Percentiles rank a stretch among this genome's conserved stretches.
Conservation (phyloP, 2,329 filamentous ascomycete genomes). For the Didymella segeticola region DNA sequence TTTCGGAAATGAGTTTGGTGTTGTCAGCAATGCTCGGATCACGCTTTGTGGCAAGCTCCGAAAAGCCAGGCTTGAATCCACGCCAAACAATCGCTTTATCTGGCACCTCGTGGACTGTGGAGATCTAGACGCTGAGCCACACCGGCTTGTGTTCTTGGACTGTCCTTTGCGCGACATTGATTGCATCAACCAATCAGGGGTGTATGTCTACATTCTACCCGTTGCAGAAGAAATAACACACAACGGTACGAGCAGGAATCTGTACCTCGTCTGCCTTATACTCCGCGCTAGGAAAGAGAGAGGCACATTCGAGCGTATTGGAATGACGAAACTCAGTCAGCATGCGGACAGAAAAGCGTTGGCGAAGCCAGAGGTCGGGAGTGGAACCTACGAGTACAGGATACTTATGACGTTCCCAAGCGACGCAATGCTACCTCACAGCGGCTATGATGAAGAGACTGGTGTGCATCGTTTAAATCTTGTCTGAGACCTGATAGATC, state of each 20-base stretch:
- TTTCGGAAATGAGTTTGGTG: not conserved
- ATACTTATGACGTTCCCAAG: not conserved
- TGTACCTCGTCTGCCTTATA: not conserved
- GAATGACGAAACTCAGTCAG: not conserved
- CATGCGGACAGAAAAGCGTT: not conserved
- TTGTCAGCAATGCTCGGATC: not conserved
- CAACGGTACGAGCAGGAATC: not conserved
- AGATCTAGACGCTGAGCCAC: constrained; percentile 2
- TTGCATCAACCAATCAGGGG: constrained; percentile 8
- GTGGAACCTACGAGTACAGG: not conserved
- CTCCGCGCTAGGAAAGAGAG: not conserved
- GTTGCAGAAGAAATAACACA: not conserved
- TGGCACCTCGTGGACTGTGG: constrained; percentile 5
- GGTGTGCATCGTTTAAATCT: not conserved
- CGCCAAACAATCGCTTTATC: not conserved
- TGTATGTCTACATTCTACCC: constrained; percentile 7
- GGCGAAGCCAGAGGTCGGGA: not conserved
- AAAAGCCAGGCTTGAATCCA: not conserved
- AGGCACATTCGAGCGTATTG: not conserved
- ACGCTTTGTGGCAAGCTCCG: not conserved
- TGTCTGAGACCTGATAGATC: no score
- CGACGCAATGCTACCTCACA: not conserved
- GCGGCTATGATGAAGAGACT: not conserved
- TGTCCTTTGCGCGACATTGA: constrained; percentile 12
- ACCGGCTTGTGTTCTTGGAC: constrained; percentile 20